Base-by-base conservation (phyloP, 805 yeast genomes). In the Candida maris region DNA sequence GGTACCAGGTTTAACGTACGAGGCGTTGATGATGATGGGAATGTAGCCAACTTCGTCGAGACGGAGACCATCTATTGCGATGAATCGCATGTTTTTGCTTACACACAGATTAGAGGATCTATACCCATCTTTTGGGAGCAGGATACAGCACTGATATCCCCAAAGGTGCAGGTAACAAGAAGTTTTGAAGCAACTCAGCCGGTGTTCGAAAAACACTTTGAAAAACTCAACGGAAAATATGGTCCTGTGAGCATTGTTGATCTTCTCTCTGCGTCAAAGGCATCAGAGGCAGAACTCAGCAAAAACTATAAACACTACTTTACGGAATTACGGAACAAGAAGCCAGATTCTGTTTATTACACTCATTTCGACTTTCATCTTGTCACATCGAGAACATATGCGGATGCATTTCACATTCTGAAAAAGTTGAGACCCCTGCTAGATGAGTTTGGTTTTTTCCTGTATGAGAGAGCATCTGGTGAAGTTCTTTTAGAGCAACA, bases 81-180 rank as follows among this genome's bases (percentile, higher is more conserved):
- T 53, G 61, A 51, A 52, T 64, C 54, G 53, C 74, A 61, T 64
- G 75, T 68, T 5, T 88, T 77, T 56, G 78, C 97, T 2, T 89
- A 81, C 59, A 75, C 83, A 1, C 95, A 89, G 60, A 78, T 93
- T n/a, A 71, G 99, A 57, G 99, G 99, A 8, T 83, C 95, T 14
- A 89, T 93, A 3, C 98, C 99, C 0, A 72, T 91, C 1, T 93
- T 93, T 53, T 93, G 98, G 98, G 98, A 93, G 58, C 98, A 93
- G 61, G 97, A 89, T 52, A 79, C 94, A 2, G 85, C 95, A 3
- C 64, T 91, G 42, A 75, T 93, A n/a, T 81, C 85, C 44, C 95
- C 97, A 16, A 93, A 89, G 55, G 88, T 91, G 33, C 82, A 82
- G 27, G 72, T 93, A 9, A 88, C 97, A 0, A 71, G 98, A 51